A percentile compares a stretch with the other conserved stretches of the same genome.
These are phyloP conservation scores for Capronia americana DNA, from an alignment of 2,329 filamentous ascomycete species.

Conservation along the genomic window DNA sequence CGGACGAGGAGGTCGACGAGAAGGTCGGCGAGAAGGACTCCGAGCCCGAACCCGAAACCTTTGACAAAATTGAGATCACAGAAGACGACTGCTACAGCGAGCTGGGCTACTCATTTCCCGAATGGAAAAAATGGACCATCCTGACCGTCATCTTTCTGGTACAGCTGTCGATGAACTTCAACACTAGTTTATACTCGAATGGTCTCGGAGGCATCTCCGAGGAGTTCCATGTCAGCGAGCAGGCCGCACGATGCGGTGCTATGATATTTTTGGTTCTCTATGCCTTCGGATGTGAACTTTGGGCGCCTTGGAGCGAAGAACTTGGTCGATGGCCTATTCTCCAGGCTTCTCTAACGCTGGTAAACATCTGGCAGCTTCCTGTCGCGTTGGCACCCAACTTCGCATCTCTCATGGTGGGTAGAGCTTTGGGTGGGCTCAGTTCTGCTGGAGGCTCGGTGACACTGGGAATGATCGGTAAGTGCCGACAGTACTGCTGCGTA, in stretches of 20 bases:
- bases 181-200: constrained; percentile 76
- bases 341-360: constrained; percentile 73
- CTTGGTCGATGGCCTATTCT: constrained; percentile 77
- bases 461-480: constrained; percentile 67
- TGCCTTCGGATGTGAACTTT: constrained; percentile 85
- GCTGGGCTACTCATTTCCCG: constrained; percentile 65
- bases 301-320: constrained; percentile 88
- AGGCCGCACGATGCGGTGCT: constrained; percentile 74
- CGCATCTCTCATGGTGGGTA: constrained; percentile 71
- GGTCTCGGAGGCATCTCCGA: constrained; percentile 68
- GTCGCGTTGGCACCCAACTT: constrained; percentile 78
- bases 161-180: constrained; percentile 80
- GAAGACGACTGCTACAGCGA: constrained; percentile 69
- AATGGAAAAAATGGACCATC: constrained; percentile 73
- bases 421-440: constrained; percentile 71
- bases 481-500: not conserved
- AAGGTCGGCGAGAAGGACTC: constrained; percentile 9
- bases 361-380: constrained; percentile 78
- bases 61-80: constrained; percentile 50
- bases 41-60: constrained; percentile 28
- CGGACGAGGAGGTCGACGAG: constrained; percentile 13
- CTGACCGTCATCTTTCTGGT: constrained; percentile 75
- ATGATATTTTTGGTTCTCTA: constrained; percentile 81
- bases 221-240: constrained; percentile 71
- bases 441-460: constrained; percentile 77